Evolutionary conservation across 176 grass and related monocot genomes (phyloP).

Genomic region (Cocos nucifera): DNA sequence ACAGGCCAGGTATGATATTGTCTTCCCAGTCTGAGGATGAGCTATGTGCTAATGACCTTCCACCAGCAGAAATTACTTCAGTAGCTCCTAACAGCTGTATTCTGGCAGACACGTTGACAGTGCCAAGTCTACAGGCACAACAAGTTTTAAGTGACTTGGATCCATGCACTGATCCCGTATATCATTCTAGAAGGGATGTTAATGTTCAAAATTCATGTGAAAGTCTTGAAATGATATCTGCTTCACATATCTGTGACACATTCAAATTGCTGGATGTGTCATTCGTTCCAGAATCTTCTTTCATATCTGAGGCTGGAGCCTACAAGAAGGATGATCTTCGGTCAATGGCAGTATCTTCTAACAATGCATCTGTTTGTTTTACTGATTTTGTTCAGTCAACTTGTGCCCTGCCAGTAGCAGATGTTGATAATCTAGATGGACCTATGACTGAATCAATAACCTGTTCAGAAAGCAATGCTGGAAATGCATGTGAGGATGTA

Average conservation of each 20-base stretch:
- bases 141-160: slow-evolving; percentile 14
- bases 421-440: slow-evolving; percentile 15
- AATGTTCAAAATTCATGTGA: slow-evolving; percentile 36
- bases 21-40: slow-evolving; percentile 72
- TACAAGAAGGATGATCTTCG: slow-evolving; percentile 30
- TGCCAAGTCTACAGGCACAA: slow-evolving; percentile 15
- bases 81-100: slow-evolving; percentile 12
- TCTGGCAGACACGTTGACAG: slow-evolving; percentile 16
- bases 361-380: slow-evolving; percentile 20
- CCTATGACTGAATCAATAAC: slow-evolving; percentile 15
- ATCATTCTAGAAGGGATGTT: slow-evolving; percentile 29
- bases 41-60: slow-evolving; percentile 17
- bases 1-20: slow-evolving; percentile 32
- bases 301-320: slow-evolving; percentile 19
- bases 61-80: slow-evolving; percentile 16
- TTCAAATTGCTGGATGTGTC: slow-evolving; percentile 62
- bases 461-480: slow-evolving; percentile 31
- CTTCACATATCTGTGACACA: slow-evolving; percentile 74
- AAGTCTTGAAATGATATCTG: slow-evolving; percentile 34
- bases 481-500: slow-evolving; percentile 37
- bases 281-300: slow-evolving; percentile 72
- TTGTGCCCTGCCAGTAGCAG: slow-evolving; percentile 15
- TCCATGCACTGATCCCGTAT: slow-evolving; percentile 24
- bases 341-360: slow-evolving; percentile 33
- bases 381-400: slow-evolving; percentile 2